Percentiles rank a stretch among this genome's conserved stretches.
These are phyloP conservation scores for Pyricularia sp. DNA, from an alignment of 2,329 filamentous ascomycete genomes.

Conservation along the genomic window DNA sequence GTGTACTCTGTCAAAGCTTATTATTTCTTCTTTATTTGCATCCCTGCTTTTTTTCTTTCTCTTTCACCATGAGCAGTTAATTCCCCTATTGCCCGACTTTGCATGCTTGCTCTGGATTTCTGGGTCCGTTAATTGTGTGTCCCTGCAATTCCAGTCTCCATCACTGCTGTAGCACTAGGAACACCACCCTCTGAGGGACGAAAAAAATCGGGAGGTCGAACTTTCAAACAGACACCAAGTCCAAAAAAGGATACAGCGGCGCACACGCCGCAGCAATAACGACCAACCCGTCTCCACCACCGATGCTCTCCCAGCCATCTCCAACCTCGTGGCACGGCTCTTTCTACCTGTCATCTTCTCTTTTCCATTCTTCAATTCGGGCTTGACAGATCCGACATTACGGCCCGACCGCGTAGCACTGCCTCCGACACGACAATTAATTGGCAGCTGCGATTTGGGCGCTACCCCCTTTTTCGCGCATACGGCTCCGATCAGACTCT, in stretches of 20 bases:
- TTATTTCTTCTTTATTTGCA: background rate
- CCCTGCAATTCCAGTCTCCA: background rate
- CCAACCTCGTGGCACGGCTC: slow-evolving; percentile 20
- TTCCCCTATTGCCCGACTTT: background rate
- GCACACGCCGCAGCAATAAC: background rate
- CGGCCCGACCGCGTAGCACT: background rate
- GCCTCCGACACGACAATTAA: background rate
- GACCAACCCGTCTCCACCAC: slow-evolving; percentile 17
- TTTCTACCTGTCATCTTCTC: slow-evolving; percentile 19
- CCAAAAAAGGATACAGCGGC: slow-evolving; percentile 21
- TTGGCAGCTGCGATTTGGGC: background rate
- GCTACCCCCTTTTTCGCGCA: background rate
- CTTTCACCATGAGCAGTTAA: background rate
- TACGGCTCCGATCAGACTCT: background rate
- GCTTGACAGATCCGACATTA: background rate
- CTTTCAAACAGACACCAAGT: slow-evolving; percentile 8
- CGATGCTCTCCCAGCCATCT: slow-evolving; percentile 37
- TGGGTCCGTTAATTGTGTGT: background rate
- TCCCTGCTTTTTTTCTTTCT: background rate
- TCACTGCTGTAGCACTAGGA: background rate
- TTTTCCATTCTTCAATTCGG: slow-evolving; percentile 11
- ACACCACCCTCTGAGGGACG: background rate
- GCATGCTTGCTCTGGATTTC: background rate
- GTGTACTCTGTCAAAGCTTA: background rate
- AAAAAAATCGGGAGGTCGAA: slow-evolving; percentile 6